Evolutionary conservation across 108 stramenopile species (phyloP).

Genomic region (Pseudonitzschia multiseries): DNA sequence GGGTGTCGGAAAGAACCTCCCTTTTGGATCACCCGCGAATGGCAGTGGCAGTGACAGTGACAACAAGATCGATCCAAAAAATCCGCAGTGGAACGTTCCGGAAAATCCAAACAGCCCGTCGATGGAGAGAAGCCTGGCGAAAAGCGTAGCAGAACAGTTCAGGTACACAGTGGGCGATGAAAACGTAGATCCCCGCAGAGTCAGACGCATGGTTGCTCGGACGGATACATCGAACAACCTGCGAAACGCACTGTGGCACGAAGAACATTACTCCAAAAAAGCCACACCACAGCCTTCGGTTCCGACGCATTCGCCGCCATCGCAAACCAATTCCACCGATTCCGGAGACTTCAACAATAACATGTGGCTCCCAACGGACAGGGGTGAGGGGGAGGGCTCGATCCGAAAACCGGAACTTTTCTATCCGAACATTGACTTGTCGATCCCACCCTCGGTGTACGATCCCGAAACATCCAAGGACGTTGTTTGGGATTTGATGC

Average conservation of each 20-base stretch:
- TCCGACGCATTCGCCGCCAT: neutral
- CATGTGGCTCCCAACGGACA: neutral
- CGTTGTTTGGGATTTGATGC: slow-evolving; percentile 71
- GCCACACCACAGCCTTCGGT: neutral
- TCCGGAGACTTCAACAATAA: neutral
- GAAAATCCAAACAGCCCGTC: slow-evolving; percentile 12
- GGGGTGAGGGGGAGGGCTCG: slow-evolving; percentile 2
- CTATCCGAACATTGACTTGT: slow-evolving; percentile 64
- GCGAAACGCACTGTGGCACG: slow-evolving; percentile 60
- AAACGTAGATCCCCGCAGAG: neutral
- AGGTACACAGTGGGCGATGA: neutral
- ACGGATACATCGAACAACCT: slow-evolving; percentile 36
- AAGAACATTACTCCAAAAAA: slow-evolving; percentile 41
- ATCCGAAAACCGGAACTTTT: slow-evolving; percentile 26
- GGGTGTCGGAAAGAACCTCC: slow-evolving; percentile 42
- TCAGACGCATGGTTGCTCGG: slow-evolving; percentile 36
- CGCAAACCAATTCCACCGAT: neutral
- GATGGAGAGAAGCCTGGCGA: neutral
- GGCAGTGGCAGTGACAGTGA: neutral
- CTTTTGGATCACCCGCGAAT: slow-evolving; percentile 7
- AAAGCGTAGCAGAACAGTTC: neutral
- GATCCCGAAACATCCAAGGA: slow-evolving; percentile 37
- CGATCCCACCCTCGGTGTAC: slow-evolving; percentile 59
- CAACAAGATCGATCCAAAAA: slow-evolving; percentile 5
- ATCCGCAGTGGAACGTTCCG: slow-evolving; percentile 18